These are phyloP conservation scores for Globisporangium irregulare DNA, from an alignment of 352 stramenopile genomes.

Conservation along the genomic window DNA sequence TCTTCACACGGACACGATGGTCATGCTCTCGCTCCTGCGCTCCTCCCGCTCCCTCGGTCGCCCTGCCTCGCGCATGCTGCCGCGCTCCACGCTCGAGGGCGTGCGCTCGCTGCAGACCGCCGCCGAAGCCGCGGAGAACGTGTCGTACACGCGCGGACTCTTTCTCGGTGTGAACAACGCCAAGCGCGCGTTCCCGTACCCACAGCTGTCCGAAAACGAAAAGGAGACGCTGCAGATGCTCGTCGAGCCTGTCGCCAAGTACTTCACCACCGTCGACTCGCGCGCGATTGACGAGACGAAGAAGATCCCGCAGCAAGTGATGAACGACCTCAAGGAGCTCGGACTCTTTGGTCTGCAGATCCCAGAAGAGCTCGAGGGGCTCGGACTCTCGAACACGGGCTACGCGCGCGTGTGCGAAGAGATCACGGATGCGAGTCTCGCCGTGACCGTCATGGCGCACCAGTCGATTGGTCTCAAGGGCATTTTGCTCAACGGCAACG, in stretches of 20 bases:
- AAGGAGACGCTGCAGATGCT: constrained; percentile 85
- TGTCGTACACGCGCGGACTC: constrained; percentile 81
- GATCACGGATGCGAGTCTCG: constrained; percentile 73
- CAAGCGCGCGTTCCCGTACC: constrained; percentile 77
- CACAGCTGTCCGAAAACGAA: constrained; percentile 62
- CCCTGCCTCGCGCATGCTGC: constrained; percentile 15
- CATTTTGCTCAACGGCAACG: constrained; percentile 86
- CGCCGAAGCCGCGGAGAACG: constrained; percentile 53
- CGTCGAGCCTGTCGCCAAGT: constrained; percentile 77
- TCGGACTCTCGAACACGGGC: constrained; percentile 81
- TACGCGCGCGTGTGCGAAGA: constrained; percentile 73
- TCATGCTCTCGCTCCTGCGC: constrained; percentile 27
- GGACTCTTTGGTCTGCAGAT: constrained; percentile 88
- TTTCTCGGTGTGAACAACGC: constrained; percentile 75
- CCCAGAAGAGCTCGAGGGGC: constrained; percentile 67
- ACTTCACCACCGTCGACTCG: constrained; percentile 68
- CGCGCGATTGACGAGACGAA: constrained; percentile 69
- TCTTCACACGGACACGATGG: too few relatives aligned
- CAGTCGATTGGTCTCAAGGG: constrained; percentile 88
- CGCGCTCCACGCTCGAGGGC: constrained; percentile 11
- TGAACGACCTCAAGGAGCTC: constrained; percentile 79
- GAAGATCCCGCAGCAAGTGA: constrained; percentile 63
- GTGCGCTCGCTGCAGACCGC: constrained; percentile 61
- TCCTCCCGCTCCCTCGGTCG: constrained; percentile 13
- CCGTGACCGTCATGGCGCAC: constrained; percentile 86